These are phyloP conservation scores for Clarkia xantiana DNA, from an alignment of 345 rosid genomes.

Conservation along the genomic window DNA sequence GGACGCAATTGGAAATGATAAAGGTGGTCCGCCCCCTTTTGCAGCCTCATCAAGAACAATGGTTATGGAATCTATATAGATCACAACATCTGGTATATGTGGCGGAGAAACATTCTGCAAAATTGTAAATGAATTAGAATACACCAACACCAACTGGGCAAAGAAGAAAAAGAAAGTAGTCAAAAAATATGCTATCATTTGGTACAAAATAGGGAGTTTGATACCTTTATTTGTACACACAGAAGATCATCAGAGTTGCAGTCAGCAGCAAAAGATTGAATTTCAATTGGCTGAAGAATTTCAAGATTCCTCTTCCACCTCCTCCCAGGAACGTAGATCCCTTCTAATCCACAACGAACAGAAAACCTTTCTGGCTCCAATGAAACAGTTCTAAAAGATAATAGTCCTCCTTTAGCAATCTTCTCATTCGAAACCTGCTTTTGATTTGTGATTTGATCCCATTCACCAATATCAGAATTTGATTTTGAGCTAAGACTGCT, in stretches of 20 bases:
- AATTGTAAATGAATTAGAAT: constrained; percentile 1
- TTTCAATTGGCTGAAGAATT: constrained; percentile 81
- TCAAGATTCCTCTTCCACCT: constrained; percentile 92
- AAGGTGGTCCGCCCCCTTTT: constrained; percentile 42
- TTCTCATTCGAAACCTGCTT: constrained; percentile 27
- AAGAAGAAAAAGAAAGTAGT: no score
- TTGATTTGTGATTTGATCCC: constrained; percentile 55
- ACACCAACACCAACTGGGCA: neutral
- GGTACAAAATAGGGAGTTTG: constrained; percentile 6
- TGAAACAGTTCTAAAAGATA: constrained; percentile 80
- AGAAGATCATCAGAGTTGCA: constrained; percentile 93
- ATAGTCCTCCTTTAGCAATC: constrained; percentile 43
- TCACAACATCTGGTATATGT: constrained; percentile 53
- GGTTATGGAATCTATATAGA: constrained; percentile 78
- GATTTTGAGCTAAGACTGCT: constrained; percentile 67
- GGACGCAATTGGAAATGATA: constrained; percentile 84
- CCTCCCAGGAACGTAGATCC: constrained; percentile 80
- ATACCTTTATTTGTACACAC: constrained; percentile 88
- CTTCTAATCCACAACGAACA: constrained; percentile 87
- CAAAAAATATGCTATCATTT: neutral
- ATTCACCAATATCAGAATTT: constrained; percentile 57
- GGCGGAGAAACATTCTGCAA: constrained; percentile 81
- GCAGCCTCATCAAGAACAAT: constrained; percentile 80
- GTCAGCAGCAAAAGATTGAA: constrained; percentile 65
- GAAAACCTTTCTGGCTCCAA: constrained; percentile 85